A percentile compares a stretch with the other conserved stretches of the same genome.
These are phyloP conservation scores for Pythium rhizo-oryzae DNA, from an alignment of 352 stramenopile species.

Conservation along the genomic window DNA sequence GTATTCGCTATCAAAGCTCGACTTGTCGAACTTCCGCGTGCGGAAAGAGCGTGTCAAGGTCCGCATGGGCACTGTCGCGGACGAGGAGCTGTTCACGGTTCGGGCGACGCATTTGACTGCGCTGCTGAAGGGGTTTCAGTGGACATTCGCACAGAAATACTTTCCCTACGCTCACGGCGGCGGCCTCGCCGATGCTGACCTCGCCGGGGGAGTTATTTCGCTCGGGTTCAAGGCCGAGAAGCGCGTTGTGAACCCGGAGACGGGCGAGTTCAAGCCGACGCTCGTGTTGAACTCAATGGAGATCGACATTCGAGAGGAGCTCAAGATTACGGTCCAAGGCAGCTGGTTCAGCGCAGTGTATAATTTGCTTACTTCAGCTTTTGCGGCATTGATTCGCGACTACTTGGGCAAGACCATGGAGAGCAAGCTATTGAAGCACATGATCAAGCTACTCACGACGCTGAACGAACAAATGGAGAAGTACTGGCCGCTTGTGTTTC, in stretches of 20 bases:
- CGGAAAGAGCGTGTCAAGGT: constrained; percentile 87
- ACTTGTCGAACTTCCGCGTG: constrained; percentile 84
- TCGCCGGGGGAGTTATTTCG: constrained; percentile 73
- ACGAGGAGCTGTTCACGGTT: constrained; percentile 84
- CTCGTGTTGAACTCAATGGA: constrained; percentile 84
- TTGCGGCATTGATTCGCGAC: constrained; percentile 78
- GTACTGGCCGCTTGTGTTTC: constrained; percentile 85
- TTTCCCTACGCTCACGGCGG: constrained; percentile 88
- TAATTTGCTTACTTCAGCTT: constrained; percentile 78
- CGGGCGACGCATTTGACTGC: constrained; percentile 74
- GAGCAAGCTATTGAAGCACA: constrained; percentile 77
- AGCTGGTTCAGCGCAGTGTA: constrained; percentile 89
- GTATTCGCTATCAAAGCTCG: constrained; percentile 79
- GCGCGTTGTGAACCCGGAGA: constrained; percentile 52
- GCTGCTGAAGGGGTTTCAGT: constrained; percentile 81
- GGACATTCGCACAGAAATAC: constrained; percentile 86
- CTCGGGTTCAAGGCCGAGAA: constrained; percentile 87
- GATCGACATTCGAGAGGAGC: constrained; percentile 82
- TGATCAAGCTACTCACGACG: constrained; percentile 82
- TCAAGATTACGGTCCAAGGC: constrained; percentile 82
- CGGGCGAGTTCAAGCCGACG: constrained; percentile 65
- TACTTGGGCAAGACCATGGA: constrained; percentile 88
- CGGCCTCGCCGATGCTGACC: constrained; percentile 67
- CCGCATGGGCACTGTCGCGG: constrained; percentile 74
- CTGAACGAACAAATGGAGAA: constrained; percentile 86